A percentile compares a stretch with the other conserved stretches of the same genome.
Evolutionary conservation across 108 stramenopile genomes (phyloP).

Genomic region (Aurantiochytrium sp.): DNA sequence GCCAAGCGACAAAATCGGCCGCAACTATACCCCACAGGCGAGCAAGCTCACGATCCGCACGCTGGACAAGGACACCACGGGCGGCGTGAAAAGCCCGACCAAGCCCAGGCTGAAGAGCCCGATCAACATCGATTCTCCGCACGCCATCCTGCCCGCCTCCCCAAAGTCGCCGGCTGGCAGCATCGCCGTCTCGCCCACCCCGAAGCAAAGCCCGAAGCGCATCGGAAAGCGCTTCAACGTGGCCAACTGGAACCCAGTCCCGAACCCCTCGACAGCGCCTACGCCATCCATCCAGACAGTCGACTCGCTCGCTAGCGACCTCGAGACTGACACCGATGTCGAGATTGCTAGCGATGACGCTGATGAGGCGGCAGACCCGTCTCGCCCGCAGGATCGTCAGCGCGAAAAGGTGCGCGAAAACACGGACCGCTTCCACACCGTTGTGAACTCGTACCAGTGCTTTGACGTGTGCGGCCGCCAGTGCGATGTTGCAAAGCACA

Average conservation of each 20-base stretch:
- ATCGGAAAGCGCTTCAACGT: neutral
- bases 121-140: neutral
- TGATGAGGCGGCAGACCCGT: neutral
- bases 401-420: neutral
- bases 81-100: neutral
- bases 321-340: neutral
- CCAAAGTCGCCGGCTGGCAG: neutral
- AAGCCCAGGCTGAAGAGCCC: neutral
- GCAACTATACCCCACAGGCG: neutral
- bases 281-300: neutral
- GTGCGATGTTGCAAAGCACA: slow-evolving; percentile 5
- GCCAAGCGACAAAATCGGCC: slow-evolving; percentile 24
- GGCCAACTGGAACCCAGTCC: neutral
- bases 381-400: no score
- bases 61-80: neutral
- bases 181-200: neutral
- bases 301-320: no score
- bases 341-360: neutral
- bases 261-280: neutral
- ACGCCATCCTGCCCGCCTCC: neutral
- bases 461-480: slow-evolving; percentile 2
- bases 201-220: neutral
- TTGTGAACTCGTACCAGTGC: neutral
- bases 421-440: neutral
- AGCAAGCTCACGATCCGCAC: neutral